Conservation (phyloP, 2,329 filamentous ascomycete species). For the Spiromastix sp. region DNA sequence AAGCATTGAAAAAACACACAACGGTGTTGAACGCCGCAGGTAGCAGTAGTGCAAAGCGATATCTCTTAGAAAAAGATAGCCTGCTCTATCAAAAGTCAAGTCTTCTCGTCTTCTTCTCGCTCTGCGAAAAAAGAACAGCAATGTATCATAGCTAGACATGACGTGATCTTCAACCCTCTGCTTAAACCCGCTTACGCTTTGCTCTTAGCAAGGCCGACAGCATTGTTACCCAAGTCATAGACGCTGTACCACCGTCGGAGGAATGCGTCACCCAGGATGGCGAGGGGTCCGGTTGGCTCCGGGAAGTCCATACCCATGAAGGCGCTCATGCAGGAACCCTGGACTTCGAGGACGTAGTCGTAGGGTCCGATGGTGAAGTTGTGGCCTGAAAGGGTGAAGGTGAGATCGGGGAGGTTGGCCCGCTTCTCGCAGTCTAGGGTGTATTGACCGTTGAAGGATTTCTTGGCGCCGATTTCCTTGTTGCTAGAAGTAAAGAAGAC, state of each 20-base stretch:
- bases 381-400: constrained; percentile 80
- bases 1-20: too few species aligned
- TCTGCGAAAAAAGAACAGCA: too few species aligned
- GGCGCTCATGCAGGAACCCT: constrained; percentile 90
- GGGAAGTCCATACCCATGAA: constrained; percentile 96
- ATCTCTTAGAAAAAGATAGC: too few species aligned
- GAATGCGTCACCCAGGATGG: constrained; percentile 69
- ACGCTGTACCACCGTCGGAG: constrained; percentile 64
- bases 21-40: too few species aligned
- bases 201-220: constrained; percentile 79
- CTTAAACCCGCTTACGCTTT: too few species aligned
- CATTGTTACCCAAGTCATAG: constrained; percentile 83
- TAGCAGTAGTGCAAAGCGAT: too few species aligned
- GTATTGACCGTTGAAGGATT: constrained; percentile 95
- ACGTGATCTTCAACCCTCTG: too few species aligned
- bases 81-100: too few species aligned
- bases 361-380: constrained; percentile 83
- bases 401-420: constrained; percentile 75
- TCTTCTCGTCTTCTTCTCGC: too few species aligned
- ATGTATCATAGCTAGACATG: too few species aligned
- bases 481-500: constrained; percentile 41
- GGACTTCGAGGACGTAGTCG: constrained; percentile 93
- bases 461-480: constrained; percentile 95
- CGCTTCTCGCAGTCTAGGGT: constrained; percentile 81
- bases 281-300: constrained; percentile 77